Base-by-base conservation (phyloP, 352 stramenopile genomes). In the Pythium dissimile region DNA sequence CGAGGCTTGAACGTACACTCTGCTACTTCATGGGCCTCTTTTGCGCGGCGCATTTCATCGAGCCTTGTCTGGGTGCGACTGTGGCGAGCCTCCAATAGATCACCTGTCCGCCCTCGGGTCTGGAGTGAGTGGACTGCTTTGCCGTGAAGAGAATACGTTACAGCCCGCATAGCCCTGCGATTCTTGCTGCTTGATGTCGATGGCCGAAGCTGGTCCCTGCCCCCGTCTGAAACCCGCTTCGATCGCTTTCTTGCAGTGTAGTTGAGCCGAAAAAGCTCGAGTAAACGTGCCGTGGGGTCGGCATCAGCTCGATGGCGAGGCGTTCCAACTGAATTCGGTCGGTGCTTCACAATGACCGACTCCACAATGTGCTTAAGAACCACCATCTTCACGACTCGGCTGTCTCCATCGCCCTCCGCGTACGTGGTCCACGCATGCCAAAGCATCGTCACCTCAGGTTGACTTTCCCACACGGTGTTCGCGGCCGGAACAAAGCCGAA, bases 1-100 rank as follows among this genome's bases (percentile, higher is more conserved):
- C 24, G 54, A 18, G 77, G 77, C 20, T 73, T 71, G 56, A 87
- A 87, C 5, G 77, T 88, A 44, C 77, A 88, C 24, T 80, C 64
- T 15, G 71, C 66, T 5, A 85, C 27, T 31, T 85, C 77, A 15
- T 69, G 34, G 10, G 69, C 37, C 18, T 69, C 41, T 52, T 85
- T 75, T 5, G 31, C 54, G n/a, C 64, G 56, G 0, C 71, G 72
- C 50, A 88, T 42, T 45, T 69, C 53, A 5, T 58, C 45, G 2
- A 88, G 23, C n/a, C 63, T 44, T 18, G 54, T 28, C 18, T 66
- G 43, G 3, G 68, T 18, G 1, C 50, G 30, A 9, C 34, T 61
- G 34, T 80, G 57, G 23, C 74, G 72, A 46, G 75, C 54, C 5
- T 59, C 62, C 0, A 88, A 46, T 1, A 64, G 58, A 35, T 87